Conservation (phyloP, 2,329 filamentous ascomycete genomes). For the Xylariaceae sp. region DNA sequence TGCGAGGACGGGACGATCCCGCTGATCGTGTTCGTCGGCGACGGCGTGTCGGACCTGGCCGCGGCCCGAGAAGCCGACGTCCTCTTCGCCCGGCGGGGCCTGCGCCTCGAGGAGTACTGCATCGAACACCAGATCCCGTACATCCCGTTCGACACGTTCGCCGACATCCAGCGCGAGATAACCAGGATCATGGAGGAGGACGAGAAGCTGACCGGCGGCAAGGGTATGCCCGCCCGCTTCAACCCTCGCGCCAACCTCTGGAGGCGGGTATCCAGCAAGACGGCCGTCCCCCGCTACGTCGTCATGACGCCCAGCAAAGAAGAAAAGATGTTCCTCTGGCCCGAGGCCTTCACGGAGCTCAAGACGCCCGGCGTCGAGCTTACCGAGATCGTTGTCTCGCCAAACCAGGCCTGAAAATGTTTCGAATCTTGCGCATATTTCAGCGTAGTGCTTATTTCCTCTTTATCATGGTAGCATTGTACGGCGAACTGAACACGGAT, state of each 20-base stretch:
- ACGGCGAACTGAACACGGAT: conserved; percentile 11
- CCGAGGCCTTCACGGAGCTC: conserved; percentile 56
- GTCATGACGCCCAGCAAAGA: conserved; percentile 50
- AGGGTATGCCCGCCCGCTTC: conserved; percentile 62
- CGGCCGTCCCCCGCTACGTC: conserved; percentile 46
- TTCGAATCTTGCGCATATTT: conserved; percentile 4
- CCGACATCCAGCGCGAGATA: conserved; percentile 65
- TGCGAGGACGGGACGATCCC: conserved; percentile 65
- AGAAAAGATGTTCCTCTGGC: conserved; percentile 67
- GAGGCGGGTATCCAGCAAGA: conserved; percentile 63
- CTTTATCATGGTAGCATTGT: conserved; percentile 3
- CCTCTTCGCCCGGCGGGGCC: conserved; percentile 66
- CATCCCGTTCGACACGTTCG: conserved; percentile 66
- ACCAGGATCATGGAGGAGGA: conserved; percentile 61
- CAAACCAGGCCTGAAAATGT: conserved; percentile 4
- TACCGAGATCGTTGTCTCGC: conserved; percentile 9
- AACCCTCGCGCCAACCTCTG: conserved; percentile 72
- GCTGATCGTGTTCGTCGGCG: conserved; percentile 70
- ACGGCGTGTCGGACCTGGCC: conserved; percentile 68
- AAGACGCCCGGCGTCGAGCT: conserved; percentile 37
- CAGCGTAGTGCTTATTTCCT: conserved; percentile 6
- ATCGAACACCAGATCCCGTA: conserved; percentile 62
- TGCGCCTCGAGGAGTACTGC: conserved; percentile 69
- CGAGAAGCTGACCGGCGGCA: conserved; percentile 61
- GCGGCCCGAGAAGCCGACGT: conserved; percentile 69